phyloP scores from a whole-genome alignment of 768 basidiomycete species.

The Austroboletus eburneus region DNA sequence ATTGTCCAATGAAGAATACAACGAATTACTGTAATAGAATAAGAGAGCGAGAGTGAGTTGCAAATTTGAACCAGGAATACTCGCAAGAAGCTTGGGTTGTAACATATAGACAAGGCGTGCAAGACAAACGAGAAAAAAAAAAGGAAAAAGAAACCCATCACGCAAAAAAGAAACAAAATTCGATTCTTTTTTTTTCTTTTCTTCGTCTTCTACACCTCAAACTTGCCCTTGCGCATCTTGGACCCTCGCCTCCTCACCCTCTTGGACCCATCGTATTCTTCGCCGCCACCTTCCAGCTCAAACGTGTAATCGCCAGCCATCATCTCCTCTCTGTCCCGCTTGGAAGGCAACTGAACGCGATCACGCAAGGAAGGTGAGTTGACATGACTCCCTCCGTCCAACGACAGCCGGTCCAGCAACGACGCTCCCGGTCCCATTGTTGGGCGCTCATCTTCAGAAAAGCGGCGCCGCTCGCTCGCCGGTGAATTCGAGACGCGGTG shows the following conservation, averaged over 20 bases:
- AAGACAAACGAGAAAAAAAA: background rate
- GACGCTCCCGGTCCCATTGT: constrained; percentile 19
- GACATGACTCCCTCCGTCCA: constrained; percentile 16
- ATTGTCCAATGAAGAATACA: background rate
- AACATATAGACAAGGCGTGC: too few relatives aligned
- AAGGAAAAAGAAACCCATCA: background rate
- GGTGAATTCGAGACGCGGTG: constrained; percentile 12
- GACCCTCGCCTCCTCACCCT: constrained; percentile 18
- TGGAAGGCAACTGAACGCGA: constrained; percentile 35
- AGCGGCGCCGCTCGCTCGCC: constrained; percentile 11
- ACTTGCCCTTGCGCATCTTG: constrained; percentile 20
- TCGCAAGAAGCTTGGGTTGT: too few relatives aligned
- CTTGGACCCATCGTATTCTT: constrained; percentile 23
- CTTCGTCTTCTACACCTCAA: constrained; percentile 2
- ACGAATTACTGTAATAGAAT: constrained; percentile 10
- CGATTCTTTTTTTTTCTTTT: background rate
- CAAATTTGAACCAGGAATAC: background rate
- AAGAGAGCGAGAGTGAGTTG: constrained; percentile 8
- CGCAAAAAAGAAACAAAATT: background rate
- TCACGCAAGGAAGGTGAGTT: constrained; percentile 31
- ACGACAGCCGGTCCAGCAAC: constrained; percentile 35
- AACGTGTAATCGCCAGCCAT: constrained; percentile 9
- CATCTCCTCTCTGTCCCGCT: constrained; percentile 32
- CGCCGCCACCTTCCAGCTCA: constrained; percentile 16
- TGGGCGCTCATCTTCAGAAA: constrained; percentile 11